phyloP scores from a whole-genome alignment of 257 asterid species.

The Solanum tarijense region DNA sequence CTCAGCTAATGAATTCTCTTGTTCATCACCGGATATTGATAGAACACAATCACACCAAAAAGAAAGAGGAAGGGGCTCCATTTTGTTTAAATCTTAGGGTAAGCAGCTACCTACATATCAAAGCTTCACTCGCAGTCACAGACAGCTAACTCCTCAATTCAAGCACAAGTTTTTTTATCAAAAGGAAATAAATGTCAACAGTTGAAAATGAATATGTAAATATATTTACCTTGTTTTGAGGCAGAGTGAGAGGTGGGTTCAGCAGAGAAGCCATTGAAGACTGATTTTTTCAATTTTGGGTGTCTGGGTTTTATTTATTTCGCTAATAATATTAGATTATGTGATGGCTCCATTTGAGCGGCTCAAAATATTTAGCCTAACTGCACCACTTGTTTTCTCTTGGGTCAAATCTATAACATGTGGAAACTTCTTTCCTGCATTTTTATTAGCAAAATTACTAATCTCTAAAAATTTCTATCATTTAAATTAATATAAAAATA shows the following conservation, averaged over 20 bases:
- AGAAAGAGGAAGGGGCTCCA: not conserved
- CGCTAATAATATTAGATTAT: not conserved
- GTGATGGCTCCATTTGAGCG: not conserved
- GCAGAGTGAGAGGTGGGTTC: conserved; percentile 35
- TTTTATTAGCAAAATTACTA: no score
- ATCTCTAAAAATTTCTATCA: no score
- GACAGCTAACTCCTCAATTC: no score
- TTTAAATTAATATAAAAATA: no score
- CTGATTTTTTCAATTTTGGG: not conserved
- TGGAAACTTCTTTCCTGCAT: not conserved
- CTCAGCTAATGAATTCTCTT: not conserved
- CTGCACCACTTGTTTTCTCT: not conserved
- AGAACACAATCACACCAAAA: not conserved
- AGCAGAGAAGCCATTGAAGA: conserved; percentile 53
- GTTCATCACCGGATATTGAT: not conserved
- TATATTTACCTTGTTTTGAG: conserved; percentile 26
- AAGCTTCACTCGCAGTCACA: no score
- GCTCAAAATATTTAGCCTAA: not conserved
- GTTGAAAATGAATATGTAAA: not conserved
- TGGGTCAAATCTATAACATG: not conserved
- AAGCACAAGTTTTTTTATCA: not conserved
- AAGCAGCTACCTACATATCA: not conserved
- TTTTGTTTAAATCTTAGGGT: not conserved
- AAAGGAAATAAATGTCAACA: not conserved
- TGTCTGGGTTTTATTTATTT: not conserved